Base-by-base conservation (phyloP, 106 monocot genomes). In the Dendrobium chrysotoxum region DNA sequence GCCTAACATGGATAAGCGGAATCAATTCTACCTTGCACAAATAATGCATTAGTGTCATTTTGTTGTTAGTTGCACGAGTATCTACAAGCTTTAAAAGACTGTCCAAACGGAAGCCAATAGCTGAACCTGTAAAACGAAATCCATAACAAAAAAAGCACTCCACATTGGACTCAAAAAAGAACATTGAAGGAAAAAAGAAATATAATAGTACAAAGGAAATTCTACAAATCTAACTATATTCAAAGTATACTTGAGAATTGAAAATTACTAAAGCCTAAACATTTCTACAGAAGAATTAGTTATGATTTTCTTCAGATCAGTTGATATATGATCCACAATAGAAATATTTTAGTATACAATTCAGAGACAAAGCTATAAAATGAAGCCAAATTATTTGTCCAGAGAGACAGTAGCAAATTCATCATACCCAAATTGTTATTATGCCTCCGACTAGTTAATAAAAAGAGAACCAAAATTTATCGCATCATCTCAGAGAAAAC, bases 41-140 rank as follows among this genome's bases (percentile, higher is more conserved):
- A 83, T 96, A 96, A 83, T 96, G 96, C 93, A 96, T 93, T 31
- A 96, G 84, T 8, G 96, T 96, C 90, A 96, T 91, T 76, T 91
- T 96, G 70, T 85, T 96, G 85, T 90, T 88, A 75, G 91, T 87
- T 72, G 91, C 96, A 78, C 93, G 91, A 83, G 96, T 96, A 83
- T 96, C 93, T 80, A 88, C 87, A 77, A 96, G 93, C 80, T 96
- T 96, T 83, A 90, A 87, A 83, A 93, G 90, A 75, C 92, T 92
- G 73, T 92, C 92, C 68, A 92, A 81, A 20, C 92, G 87, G 50
- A 92, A 92, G 42, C 92, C 92, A 81, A 92, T 71, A 4, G 92
- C 92, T 50, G 90, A 83, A 57, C 92, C 92, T 92, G 89, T 44
- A 82, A 76, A 70, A 70, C 35, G 35, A 70, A 70, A 70, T 35